Percentiles rank a stretch among this genome's conserved stretches.
phyloP scores from a whole-genome alignment of 331 rosid species.

The Quercus tomentella region DNA sequence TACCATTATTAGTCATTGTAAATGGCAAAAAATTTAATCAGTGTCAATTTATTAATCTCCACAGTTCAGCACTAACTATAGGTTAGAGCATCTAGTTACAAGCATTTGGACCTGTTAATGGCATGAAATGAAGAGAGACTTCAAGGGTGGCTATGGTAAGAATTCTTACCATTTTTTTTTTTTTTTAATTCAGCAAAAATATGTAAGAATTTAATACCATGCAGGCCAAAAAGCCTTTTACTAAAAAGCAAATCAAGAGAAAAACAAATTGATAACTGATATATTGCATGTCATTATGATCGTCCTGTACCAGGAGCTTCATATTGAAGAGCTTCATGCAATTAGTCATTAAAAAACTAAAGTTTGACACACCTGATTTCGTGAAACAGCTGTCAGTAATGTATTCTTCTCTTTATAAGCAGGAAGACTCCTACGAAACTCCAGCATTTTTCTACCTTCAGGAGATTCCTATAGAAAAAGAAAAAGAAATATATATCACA shows the following conservation, averaged over 20 bases:
- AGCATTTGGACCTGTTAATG: neutral
- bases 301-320: neutral
- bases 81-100: neutral
- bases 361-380: constrained; percentile 64
- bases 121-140: neutral
- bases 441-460: constrained; percentile 77
- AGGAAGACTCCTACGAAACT: constrained; percentile 83
- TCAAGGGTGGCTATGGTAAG: neutral
- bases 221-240: neutral
- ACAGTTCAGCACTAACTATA: neutral
- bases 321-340: neutral
- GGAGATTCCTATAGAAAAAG: constrained; percentile 53
- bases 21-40: neutral
- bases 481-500: constrained; percentile 16
- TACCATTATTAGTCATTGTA: neutral
- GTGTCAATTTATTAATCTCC: neutral
- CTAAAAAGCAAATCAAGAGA: neutral
- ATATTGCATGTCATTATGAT: neutral
- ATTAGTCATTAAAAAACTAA: neutral
- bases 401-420: constrained; percentile 81
- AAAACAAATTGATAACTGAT: neutral
- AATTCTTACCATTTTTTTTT: neutral
- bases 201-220: neutral
- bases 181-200: too few species aligned
- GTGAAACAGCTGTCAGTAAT: constrained; percentile 58